A percentile compares a stretch with the other conserved stretches of the same genome.
Evolutionary conservation across 2,329 filamentous ascomycete species (phyloP).

Genomic region (Pochonia chlamydosporia): DNA sequence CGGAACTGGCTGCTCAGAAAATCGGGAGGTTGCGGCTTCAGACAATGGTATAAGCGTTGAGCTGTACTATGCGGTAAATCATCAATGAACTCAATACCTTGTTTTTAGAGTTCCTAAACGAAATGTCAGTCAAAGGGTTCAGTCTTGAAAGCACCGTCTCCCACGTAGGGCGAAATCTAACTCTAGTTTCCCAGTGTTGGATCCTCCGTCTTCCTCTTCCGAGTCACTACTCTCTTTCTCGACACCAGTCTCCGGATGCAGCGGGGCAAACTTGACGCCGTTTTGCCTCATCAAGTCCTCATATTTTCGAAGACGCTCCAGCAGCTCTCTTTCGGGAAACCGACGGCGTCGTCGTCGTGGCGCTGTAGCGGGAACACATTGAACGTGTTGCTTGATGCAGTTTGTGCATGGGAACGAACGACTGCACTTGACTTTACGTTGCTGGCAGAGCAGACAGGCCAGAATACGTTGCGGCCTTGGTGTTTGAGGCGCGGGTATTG

Average conservation of each 20-base stretch:
- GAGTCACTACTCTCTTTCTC: conserved; percentile 2
- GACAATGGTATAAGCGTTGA: too few species aligned
- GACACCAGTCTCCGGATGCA: conserved; percentile 18
- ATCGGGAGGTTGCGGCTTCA: too few species aligned
- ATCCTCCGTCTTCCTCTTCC: conserved; percentile 8
- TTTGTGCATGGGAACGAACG: conserved; percentile 51
- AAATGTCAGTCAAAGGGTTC: too few species aligned
- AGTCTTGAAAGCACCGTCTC: too few species aligned
- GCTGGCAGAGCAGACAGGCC: conserved; percentile 56
- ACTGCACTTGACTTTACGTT: conserved; percentile 59
- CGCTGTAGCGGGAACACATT: conserved; percentile 38
- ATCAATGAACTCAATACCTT: too few species aligned
- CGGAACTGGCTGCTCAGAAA: background rate
- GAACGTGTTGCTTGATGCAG: conserved; percentile 38
- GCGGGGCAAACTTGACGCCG: conserved; percentile 46
- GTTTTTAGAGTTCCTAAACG: too few species aligned
- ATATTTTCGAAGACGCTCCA: conserved; percentile 51
- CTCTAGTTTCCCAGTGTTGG: too few species aligned
- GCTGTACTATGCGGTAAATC: too few species aligned
- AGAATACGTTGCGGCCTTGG: too few species aligned
- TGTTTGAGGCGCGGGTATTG: too few species aligned
- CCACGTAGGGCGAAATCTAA: too few species aligned
- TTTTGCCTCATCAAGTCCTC: conserved; percentile 51
- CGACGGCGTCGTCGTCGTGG: conserved; percentile 32
- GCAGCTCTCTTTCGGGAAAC: conserved; percentile 52